These are phyloP conservation scores for Citrus glauca DNA, from an alignment of 345 rosid species.

Conservation along the genomic window DNA sequence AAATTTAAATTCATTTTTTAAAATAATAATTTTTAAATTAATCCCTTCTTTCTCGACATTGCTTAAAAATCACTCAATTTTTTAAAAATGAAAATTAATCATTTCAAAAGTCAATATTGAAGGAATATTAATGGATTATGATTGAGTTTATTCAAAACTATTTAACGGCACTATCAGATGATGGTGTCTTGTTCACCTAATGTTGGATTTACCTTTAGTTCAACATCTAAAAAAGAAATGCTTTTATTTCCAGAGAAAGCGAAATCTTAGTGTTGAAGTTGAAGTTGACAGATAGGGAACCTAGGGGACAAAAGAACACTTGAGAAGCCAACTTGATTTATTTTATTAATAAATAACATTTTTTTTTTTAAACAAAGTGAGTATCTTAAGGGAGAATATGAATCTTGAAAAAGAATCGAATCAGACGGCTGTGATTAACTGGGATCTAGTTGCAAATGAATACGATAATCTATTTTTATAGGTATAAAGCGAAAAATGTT, in stretches of 20 bases:
- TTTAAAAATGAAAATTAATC: background rate
- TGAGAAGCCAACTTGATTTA: background rate
- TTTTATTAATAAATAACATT: background rate
- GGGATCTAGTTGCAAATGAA: too few relatives aligned
- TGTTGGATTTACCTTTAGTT: background rate
- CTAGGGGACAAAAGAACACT: background rate
- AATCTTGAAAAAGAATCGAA: background rate
- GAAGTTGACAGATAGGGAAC: background rate
- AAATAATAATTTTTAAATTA: too few relatives aligned
- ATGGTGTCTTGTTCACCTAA: background rate
- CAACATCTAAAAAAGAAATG: background rate
- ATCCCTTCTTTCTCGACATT: rapidly evolving
- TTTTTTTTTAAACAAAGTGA: background rate
- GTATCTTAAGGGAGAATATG: background rate
- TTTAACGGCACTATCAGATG: background rate
- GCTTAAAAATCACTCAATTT: background rate
- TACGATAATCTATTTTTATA: background rate
- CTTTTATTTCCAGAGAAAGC: background rate
- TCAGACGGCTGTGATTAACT: background rate
- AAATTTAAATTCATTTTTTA: too few relatives aligned
- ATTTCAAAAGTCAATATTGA: background rate
- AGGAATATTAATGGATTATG: too few relatives aligned
- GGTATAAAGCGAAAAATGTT: background rate
- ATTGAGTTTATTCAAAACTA: background rate
- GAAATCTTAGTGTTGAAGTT: background rate